These are phyloP conservation scores for Aspergillus amoenus DNA, from an alignment of 2,329 filamentous ascomycete genomes.

Conservation along the genomic window DNA sequence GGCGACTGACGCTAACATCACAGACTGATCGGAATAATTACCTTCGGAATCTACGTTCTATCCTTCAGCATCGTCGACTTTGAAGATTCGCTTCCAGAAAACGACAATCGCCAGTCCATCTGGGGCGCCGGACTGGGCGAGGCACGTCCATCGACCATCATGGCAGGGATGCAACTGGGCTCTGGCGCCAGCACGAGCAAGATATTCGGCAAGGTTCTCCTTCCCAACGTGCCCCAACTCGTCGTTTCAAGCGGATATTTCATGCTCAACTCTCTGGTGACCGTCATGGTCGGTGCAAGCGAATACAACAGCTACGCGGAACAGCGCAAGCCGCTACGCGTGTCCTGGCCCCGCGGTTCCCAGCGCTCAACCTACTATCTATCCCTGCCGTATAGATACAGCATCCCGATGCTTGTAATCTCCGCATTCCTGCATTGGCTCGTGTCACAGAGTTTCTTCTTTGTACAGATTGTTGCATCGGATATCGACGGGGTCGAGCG, in stretches of 20 bases:
- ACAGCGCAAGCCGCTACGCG: slow-evolving; percentile 41
- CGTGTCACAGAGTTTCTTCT: slow-evolving; percentile 47
- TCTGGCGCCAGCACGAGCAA: background rate
- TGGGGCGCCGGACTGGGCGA: slow-evolving; percentile 3
- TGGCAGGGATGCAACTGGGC: background rate
- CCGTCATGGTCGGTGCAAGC: slow-evolving; percentile 44
- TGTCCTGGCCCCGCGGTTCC: slow-evolving; percentile 40
- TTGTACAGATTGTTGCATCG: slow-evolving; percentile 4
- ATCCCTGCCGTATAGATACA: slow-evolving; percentile 44
- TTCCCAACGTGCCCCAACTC: slow-evolving; percentile 35
- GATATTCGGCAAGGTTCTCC: slow-evolving; percentile 15
- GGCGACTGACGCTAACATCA: background rate
- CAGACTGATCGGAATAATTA: background rate
- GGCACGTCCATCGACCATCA: background rate
- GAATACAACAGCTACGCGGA: slow-evolving; percentile 48
- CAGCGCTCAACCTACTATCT: slow-evolving; percentile 49
- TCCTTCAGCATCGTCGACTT: too few relatives aligned
- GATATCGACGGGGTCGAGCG: background rate
- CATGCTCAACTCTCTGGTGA: slow-evolving; percentile 37
- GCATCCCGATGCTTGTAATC: slow-evolving; percentile 36
- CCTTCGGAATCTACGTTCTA: background rate
- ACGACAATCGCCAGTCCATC: too few relatives aligned
- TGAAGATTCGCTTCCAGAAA: too few relatives aligned
- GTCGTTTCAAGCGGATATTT: slow-evolving; percentile 34
- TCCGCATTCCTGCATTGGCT: slow-evolving; percentile 47